These are phyloP conservation scores for Hordeum vulgare DNA, from an alignment of 176 grass and related monocot genomes.

Conservation along the genomic window DNA sequence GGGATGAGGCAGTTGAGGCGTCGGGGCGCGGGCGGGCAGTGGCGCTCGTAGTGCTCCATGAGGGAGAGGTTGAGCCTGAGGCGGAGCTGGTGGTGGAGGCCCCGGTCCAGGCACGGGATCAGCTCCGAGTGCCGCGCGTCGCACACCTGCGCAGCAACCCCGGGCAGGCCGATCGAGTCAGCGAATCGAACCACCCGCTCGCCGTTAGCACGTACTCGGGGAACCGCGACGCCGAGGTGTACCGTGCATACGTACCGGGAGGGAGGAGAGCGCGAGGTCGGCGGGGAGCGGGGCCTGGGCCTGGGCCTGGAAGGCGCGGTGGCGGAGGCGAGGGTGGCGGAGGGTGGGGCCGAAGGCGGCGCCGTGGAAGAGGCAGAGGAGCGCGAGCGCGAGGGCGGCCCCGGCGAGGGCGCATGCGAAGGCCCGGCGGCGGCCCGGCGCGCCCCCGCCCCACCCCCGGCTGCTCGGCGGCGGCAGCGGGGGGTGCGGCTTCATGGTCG, in stretches of 20 bases:
- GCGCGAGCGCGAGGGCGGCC: constrained; percentile 46
- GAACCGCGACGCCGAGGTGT: background rate
- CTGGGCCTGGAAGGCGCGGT: background rate
- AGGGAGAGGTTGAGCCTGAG: constrained; percentile 61
- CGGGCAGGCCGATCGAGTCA: background rate
- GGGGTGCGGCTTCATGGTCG: constrained; percentile 30
- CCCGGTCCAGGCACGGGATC: constrained; percentile 70
- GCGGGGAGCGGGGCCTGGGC: constrained; percentile 1
- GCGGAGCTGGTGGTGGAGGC: constrained; percentile 54
- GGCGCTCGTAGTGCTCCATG: constrained; percentile 89
- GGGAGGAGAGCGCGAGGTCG: constrained; percentile 37
- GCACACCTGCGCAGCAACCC: constrained; percentile 36
- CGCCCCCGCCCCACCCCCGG: background rate
- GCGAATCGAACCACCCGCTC: background rate
- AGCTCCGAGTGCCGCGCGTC: constrained; percentile 58
- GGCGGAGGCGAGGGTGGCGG: constrained; percentile 1
- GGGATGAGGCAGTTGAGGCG: constrained; percentile 80
- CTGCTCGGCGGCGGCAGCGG: background rate
- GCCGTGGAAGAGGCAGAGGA: constrained; percentile 85
- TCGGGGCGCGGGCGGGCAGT: constrained; percentile 47
- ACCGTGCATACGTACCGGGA: constrained; percentile 35
- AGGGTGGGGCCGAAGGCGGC: constrained; percentile 54
- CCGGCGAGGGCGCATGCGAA: constrained; percentile 48
- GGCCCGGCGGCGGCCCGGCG: constrained; percentile 17
- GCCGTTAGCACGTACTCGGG: background rate